Base-by-base conservation (phyloP, 129 eudicot genomes). In the Centella asiatica region DNA sequence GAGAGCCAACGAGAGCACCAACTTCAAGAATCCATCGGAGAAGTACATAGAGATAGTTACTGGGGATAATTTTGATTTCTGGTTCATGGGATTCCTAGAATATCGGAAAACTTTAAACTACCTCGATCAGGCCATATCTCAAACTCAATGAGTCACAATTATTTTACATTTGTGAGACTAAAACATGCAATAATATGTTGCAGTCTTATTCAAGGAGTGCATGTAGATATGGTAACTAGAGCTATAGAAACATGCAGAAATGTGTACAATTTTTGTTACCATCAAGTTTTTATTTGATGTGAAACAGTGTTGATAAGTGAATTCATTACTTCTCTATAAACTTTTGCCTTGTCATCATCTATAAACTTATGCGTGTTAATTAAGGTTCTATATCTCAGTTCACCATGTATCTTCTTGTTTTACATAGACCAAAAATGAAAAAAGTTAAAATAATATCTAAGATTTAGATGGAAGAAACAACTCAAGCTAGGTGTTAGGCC, bases 81-180 rank as follows among this genome's bases (percentile, higher is more conserved):
- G 77, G 77, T 67, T 67, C 29, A 67, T 55, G 72, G 64, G 64
- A 42, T 31, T 67, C 64, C 27, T 54, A 11, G 27, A 54, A n/a
- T 54, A 37, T 40, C 40, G n/a, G 19, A 67, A 44, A 22, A 40
- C 63, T 1, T 54, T 39, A 17, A 67, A 23, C 18, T 67, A 42
- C 40, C 39, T 67, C 4, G 20, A 67, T 5, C 62, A 55, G 49
- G 64, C 55, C 26, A 15, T 67, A 29, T 55, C 53, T n/a, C 44
- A 2, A 20, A 0, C 52, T 14, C 33, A 11, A 19, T 46, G 57
- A 49, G 22, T 64, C 12, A 32, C 62, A 29, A n/a, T 22, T 28
- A 33, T 2, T 24, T 56, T 27, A 56, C 17, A 17, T 27, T 3
- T 8, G 42, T 1, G 42, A 29, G 7, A 23, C 11, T 5, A 12